Base-by-base conservation (phyloP, 2,329 filamentous ascomycete genomes). In the Ophiostoma ulmi region DNA sequence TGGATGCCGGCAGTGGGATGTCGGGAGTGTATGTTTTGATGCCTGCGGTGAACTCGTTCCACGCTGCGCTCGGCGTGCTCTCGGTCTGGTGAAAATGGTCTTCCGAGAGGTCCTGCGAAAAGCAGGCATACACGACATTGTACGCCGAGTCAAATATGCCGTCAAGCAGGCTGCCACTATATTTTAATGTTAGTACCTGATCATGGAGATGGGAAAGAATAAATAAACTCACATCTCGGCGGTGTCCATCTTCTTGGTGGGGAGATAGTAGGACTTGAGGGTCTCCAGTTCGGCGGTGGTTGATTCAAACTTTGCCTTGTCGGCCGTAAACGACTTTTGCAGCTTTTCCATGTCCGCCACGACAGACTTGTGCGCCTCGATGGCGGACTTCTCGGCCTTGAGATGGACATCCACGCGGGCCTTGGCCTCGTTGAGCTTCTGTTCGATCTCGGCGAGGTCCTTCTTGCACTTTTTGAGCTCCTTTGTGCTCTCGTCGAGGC, bases 1-100 rank as follows among this genome's bases (percentile, higher is more conserved):
- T 69, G 61, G 67, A 67, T 2, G 48, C 14, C 1, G 63, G 67
- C 38, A 71, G 70, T 26, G 70, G 67, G 6, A 71, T 26, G 48
- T 11, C 20, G 6, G 68, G 6, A 1, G 6, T n/a, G 11, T 4
- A 14, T 13, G 5, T 8, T 35, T 39, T 20, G 8, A 65, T 22
- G 20, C 6, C 8, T 11, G 63, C 3, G 20, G 20, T 8, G 63
- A 67, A 69, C 10, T 8, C 35, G 7, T 52, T 6, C 67, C 41
- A 69, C 6, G 63, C 20, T 11, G 20, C 11, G 7, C 4, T 63
- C n/a, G 58, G n/a, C 26, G 6, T 20, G 58, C 4, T 36, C 26
- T 63, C 58, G 4, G 10, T 20, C 26, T 35, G 58, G 11, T 52
- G 26, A 58, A 71, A 58, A 5, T 13, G 58, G 1, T 61, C 35